Evolutionary conservation across 129 eudicot species (phyloP).

Genomic region (Escallonia rubra): DNA sequence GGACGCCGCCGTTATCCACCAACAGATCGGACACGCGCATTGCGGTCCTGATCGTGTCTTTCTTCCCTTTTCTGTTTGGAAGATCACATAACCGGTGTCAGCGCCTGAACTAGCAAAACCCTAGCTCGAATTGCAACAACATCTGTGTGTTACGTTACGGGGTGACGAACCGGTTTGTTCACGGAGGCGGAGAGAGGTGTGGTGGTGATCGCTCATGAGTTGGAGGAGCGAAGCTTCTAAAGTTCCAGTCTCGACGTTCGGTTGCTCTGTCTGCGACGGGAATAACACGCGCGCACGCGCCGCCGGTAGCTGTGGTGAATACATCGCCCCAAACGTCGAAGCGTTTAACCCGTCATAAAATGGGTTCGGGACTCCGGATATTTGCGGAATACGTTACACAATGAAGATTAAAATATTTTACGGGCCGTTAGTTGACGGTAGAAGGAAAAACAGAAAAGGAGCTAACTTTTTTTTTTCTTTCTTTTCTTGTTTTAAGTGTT

Average conservation of each 20-base stretch:
- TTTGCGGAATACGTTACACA: too few species aligned
- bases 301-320: too few species aligned
- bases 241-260: constrained; percentile 29
- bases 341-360: too few species aligned
- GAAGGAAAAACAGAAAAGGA: too few species aligned
- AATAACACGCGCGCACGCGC: too few species aligned
- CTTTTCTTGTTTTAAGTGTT: too few species aligned
- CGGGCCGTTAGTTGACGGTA: too few species aligned
- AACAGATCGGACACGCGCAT: constrained; percentile 63
- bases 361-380: too few species aligned
- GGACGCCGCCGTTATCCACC: constrained; percentile 80
- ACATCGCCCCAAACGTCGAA: too few species aligned
- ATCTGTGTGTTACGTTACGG: neutral
- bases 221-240: constrained; percentile 65
- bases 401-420: too few species aligned
- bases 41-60: constrained; percentile 54
- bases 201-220: constrained; percentile 57
- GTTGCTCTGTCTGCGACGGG: constrained; percentile 23
- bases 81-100: neutral
- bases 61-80: constrained; percentile 64
- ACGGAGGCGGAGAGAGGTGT: constrained; percentile 40
- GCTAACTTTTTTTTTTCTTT: too few species aligned
- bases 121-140: neutral
- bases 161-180: constrained; percentile 54
- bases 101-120: neutral